Evolutionary conservation across 2,329 filamentous ascomycete species (phyloP), one percentile per base, ranked within the genome.

Genomic region (Dactylellina drechsleri): DNA sequence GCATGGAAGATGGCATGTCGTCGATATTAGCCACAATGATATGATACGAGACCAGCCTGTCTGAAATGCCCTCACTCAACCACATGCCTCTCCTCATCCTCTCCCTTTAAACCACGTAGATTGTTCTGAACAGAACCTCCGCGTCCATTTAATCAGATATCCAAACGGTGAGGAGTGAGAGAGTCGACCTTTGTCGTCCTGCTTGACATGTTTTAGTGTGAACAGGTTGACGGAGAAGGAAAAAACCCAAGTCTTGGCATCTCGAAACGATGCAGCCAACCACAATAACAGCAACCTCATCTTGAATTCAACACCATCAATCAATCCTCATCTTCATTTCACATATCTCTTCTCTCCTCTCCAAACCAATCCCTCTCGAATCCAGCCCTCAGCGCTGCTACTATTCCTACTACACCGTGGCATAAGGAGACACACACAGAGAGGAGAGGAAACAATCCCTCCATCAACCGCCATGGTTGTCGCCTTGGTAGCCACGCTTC

Each of bases 401-500:
- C 5, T 36, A 3, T 5, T 36, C 31, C 31, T 36, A 36, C 31
- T 36, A 36, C 31, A 36, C 31, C 26, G 31, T 52, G 18, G 18
- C 47, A 56, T 41, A 56, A 28, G 40, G 53, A 23, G 28, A 47
- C 13, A n/a, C 15, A n/a, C 15, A 47, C 1, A 47, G 13, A 47
- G 43, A 47, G 43, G 16, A 47, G 43, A 18, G 16, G 43, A n/a
- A 47, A 6, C 13, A 47, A 36, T 47, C 18, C 20, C 47, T 20
- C 18, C 6, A n/a, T 18, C 58, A 23, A 49, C 58, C 31, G 53
- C 47, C 45, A 75, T 75, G 71, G 71, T 75, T 58, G 71, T 75
- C 53, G 71, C 71, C 23, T 56, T 75, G 50, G 59, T 75, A 20
- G 71, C 71, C 23, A 75, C 71, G n/a, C 71, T 75, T n/a, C 53